phyloP scores from a whole-genome alignment of 2,329 filamentous ascomycete genomes.

The Fusarium cicatricum region DNA sequence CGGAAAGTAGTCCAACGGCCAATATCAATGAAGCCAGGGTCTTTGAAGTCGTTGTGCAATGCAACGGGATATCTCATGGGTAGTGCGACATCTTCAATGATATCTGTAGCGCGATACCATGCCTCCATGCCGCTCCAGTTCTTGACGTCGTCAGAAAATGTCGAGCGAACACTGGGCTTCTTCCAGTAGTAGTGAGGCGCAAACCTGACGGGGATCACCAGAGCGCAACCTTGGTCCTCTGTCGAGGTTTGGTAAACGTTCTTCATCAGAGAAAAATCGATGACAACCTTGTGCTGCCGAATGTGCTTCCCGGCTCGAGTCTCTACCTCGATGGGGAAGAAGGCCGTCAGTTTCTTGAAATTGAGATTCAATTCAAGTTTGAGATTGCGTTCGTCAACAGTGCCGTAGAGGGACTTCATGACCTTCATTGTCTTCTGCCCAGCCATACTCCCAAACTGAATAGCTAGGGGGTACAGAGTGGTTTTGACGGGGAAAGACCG shows the following conservation, averaged over 20 bases:
- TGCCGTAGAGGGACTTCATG: constrained; percentile 54
- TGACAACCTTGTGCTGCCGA: constrained; percentile 51
- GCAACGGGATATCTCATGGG: constrained; percentile 49
- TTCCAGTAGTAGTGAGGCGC: constrained; percentile 60
- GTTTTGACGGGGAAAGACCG: constrained; percentile 46
- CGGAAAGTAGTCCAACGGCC: constrained; percentile 66
- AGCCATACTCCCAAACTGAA: constrained; percentile 71
- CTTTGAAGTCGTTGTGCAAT: constrained; percentile 48
- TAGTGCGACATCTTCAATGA: constrained; percentile 49
- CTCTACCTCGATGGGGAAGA: constrained; percentile 42
- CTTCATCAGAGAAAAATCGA: constrained; percentile 58
- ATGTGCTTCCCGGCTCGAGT: constrained; percentile 13
- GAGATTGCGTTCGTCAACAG: constrained; percentile 22
- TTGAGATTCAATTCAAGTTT: constrained; percentile 45
- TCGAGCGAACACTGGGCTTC: constrained; percentile 42
- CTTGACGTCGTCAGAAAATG: constrained; percentile 44
- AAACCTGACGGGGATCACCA: constrained; percentile 58
- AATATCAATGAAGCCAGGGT: constrained; percentile 55
- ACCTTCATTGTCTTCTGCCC: constrained; percentile 64
- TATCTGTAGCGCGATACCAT: constrained; percentile 60
- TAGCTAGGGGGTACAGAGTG: constrained; percentile 51
- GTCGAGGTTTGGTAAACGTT: constrained; percentile 48
- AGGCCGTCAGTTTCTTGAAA: constrained; percentile 40
- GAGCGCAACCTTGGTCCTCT: constrained; percentile 44
- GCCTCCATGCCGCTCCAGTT: constrained; percentile 53